phyloP scores from a whole-genome alignment of 805 yeast genomes.

The Tetrapisispora phaffii region DNA sequence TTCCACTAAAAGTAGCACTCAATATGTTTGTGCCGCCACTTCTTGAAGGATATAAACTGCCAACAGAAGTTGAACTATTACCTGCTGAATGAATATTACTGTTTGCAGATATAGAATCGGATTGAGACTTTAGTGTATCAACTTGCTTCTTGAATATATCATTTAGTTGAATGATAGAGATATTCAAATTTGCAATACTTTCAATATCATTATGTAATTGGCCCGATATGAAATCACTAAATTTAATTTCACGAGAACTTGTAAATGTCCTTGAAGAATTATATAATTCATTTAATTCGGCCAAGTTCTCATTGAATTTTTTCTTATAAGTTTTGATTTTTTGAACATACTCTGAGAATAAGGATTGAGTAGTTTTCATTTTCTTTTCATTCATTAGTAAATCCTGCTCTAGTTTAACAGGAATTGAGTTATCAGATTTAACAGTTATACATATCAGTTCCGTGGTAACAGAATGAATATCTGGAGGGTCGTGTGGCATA shows the following conservation, averaged over 20 bases:
- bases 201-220: constrained; percentile 25
- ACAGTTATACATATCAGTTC: constrained; percentile 29
- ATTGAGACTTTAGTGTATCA: constrained; percentile 11
- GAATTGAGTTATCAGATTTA: constrained; percentile 32
- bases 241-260: constrained; percentile 18
- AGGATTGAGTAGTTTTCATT: constrained; percentile 15
- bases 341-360: constrained; percentile 13
- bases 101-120: constrained; percentile 1
- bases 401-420: constrained; percentile 32
- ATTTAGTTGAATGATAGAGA: constrained; percentile 12
- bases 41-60: constrained; percentile 1
- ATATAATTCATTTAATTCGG: constrained; percentile 20
- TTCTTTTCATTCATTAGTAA: constrained; percentile 20
- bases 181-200: constrained; percentile 22
- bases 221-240: constrained; percentile 23
- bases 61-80: not conserved
- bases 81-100: not conserved
- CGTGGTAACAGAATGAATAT: constrained; percentile 22
- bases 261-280: constrained; percentile 12
- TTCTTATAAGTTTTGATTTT: constrained; percentile 9
- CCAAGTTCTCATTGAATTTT: constrained; percentile 16
- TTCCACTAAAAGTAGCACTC: constrained; percentile 8
- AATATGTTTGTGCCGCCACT: constrained; percentile 1
- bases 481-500: constrained; percentile 25
- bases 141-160: constrained; percentile 26